phyloP scores from a whole-genome alignment of 106 monocot species.

The Dioscorea dumetorum region DNA sequence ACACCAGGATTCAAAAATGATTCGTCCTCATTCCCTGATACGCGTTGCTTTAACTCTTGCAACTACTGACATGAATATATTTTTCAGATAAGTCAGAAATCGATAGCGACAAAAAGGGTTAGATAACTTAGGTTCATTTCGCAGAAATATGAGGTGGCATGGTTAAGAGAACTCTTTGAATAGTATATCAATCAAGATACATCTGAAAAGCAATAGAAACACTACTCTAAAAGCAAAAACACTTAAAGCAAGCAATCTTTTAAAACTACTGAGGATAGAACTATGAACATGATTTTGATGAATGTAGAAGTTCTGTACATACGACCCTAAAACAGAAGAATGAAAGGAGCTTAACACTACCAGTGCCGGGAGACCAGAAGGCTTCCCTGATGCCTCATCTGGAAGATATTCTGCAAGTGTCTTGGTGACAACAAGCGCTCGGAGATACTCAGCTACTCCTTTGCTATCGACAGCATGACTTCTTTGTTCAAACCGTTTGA shows the following conservation, averaged over 20 bases:
- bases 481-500: slow-evolving; percentile 81
- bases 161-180: too few relatives aligned
- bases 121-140: too few relatives aligned
- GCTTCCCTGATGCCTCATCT: slow-evolving; percentile 60
- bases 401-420: slow-evolving; percentile 74
- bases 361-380: slow-evolving; percentile 76
- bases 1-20: slow-evolving; percentile 69
- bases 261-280: background rate
- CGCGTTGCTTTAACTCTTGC: slow-evolving; percentile 95
- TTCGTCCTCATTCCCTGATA: slow-evolving; percentile 64
- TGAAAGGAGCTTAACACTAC: slow-evolving; percentile 24
- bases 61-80: slow-evolving; percentile 75
- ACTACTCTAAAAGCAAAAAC: background rate
- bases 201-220: background rate
- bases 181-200: too few relatives aligned
- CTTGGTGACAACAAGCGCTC: slow-evolving; percentile 83
- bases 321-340: background rate
- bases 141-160: too few relatives aligned
- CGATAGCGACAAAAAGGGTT: background rate
- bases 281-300: background rate
- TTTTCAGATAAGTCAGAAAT: slow-evolving; percentile 19
- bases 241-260: background rate
- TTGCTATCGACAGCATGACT: slow-evolving; percentile 71
- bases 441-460: slow-evolving; percentile 83
- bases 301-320: background rate